phyloP scores from a whole-genome alignment of 2,329 filamentous ascomycete species.

The Aspergillus oerlinghausenensis region DNA sequence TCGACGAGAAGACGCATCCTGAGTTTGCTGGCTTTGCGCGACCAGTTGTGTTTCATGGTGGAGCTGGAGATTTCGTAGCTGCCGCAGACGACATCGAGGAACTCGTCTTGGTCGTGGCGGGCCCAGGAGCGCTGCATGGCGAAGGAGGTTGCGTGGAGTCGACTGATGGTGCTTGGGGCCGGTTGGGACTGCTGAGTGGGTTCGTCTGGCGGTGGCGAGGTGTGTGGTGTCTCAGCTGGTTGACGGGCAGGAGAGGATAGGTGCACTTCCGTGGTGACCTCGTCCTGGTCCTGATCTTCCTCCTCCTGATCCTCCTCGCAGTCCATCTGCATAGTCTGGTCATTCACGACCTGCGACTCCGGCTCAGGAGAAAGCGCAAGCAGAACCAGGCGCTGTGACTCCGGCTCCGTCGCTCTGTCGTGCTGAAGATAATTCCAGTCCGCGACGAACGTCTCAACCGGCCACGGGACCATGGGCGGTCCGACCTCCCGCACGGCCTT shows the following conservation, averaged over 20 bases:
- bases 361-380: neutral
- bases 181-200: neutral
- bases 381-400: neutral
- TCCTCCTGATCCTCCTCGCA: neutral
- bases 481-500: neutral
- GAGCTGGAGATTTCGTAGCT: neutral
- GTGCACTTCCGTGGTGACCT: neutral
- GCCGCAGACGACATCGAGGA: neutral
- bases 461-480: neutral
- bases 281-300: neutral
- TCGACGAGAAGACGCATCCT: neutral
- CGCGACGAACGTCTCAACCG: neutral
- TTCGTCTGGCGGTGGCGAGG: neutral
- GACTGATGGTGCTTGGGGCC: neutral
- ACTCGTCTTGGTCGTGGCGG: neutral
- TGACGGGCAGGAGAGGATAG: neutral
- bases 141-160: neutral
- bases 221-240: neutral
- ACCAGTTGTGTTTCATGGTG: neutral
- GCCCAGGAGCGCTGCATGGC: neutral
- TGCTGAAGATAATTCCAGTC: neutral
- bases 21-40: neutral
- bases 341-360: neutral
- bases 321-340: neutral
- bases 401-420: neutral